Evolutionary conservation across 2,329 filamentous ascomycete species (phyloP), one percentile per base, ranked within the genome.

Genomic region (Plectosphaerella plurivora): DNA sequence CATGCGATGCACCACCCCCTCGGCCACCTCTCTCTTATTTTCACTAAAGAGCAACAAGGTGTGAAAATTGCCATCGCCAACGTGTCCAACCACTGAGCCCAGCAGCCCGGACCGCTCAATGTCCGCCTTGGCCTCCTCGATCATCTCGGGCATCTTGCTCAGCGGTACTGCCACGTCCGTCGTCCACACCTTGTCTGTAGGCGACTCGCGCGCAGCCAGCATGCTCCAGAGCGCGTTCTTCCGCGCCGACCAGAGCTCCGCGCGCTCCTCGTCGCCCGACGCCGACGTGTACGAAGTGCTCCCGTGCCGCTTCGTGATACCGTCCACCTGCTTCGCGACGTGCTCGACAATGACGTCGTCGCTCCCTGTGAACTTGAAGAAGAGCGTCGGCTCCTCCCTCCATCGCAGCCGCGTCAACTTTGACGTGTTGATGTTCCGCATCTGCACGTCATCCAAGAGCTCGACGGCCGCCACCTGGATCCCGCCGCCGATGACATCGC

Each of bases 371-470:
- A 88, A 89, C 62, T 88, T 89, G 74, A 88, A 87, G 69, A 89
- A 88, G 0, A 89, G 73, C 0, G 86, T 88, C 0, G 85, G 84
- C 1, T 75, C 77, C 60, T 86, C 84, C 49, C 76, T 77, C 84
- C 85, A 88, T 1, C 65, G 68, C 57, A 77, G 77, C 15, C 71
- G 69, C 1, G 84, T 87, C 62, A 74, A 76, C 2, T 82, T 82
- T 1, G 79, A 77, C 16, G 74, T 68, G 62, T 79, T 78, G 57
- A 80, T 76, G 57, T 72, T 74, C 50, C 65, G 69, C 75, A 93
- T 92, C 67, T 91, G 88, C 22, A 89, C 85, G 57, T 92, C 88
- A 65, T 92, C 89, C 12, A 93, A 71, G 49, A 93, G 86, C 66
- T 93, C 89, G 50, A 93, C 82, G 2, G 88, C 89, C 1, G 88